A percentile compares a stretch with the other conserved stretches of the same genome.
These are phyloP conservation scores for Colletotrichum cereale DNA, from an alignment of 2,329 filamentous ascomycete genomes.

Conservation along the genomic window DNA sequence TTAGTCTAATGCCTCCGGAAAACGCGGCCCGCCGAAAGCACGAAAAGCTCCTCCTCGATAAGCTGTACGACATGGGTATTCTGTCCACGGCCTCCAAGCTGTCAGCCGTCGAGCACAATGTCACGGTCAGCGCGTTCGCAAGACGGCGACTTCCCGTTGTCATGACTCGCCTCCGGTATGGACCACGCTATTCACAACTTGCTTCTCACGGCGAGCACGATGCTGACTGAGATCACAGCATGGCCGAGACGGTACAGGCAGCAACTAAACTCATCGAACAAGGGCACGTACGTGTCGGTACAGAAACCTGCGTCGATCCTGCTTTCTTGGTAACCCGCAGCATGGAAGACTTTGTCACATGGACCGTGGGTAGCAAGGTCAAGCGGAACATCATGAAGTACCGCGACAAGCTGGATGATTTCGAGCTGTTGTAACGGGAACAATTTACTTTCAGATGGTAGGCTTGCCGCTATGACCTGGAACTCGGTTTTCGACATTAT, in stretches of 20 bases:
- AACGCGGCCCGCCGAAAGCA: constrained; percentile 84
- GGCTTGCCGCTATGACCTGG: constrained; percentile 26
- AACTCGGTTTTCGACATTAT: constrained; percentile 23
- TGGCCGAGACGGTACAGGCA: constrained; percentile 91
- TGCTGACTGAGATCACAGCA: constrained; percentile 53
- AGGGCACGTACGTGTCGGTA: constrained; percentile 91
- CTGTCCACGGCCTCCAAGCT: constrained; percentile 81
- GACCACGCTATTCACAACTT: background rate
- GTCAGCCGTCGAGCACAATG: constrained; percentile 86
- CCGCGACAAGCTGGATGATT: constrained; percentile 94
- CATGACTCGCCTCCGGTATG: constrained; percentile 80
- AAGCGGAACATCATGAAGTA: constrained; percentile 97
- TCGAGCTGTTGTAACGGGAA: constrained; percentile 79
- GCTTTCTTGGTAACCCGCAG: constrained; percentile 89
- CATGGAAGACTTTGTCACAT: constrained; percentile 97
- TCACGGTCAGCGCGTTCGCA: constrained; percentile 91
- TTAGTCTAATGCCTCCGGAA: constrained; percentile 84
- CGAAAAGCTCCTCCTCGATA: constrained; percentile 88
- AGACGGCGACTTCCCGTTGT: constrained; percentile 86
- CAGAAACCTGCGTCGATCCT: constrained; percentile 89
- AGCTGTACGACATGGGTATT: constrained; percentile 93
- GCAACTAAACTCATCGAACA: constrained; percentile 92
- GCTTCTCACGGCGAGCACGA: background rate
- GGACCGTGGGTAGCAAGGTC: constrained; percentile 96
- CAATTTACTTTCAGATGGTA: constrained; percentile 33